Percentiles rank a stretch among this genome's conserved stretches.
Evolutionary conservation across 306 rosid genomes (phyloP).

Genomic region (Quercus dentata): DNA sequence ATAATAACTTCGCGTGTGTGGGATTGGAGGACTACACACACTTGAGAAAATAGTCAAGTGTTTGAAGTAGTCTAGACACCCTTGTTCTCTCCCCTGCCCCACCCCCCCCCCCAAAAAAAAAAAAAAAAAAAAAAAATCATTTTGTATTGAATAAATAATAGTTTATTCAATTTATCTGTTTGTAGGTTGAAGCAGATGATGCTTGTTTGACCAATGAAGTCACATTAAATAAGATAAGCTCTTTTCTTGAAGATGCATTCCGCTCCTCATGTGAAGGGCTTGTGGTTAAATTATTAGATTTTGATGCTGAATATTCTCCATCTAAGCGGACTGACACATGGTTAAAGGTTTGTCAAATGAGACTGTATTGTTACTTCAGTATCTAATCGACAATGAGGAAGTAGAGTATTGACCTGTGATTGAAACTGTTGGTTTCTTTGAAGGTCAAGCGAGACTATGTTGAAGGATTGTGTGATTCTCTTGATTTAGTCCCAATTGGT

Average conservation of each 20-base stretch:
- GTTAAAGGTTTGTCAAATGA: constrained; percentile 60
- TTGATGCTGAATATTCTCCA: constrained; percentile 84
- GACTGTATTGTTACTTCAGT: constrained; percentile 7
- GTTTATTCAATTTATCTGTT: constrained; percentile 9
- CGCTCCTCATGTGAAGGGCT: constrained; percentile 86
- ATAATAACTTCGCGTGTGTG: too few species aligned
- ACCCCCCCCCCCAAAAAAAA: too few species aligned
- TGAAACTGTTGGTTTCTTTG: constrained; percentile 8
- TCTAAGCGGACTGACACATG: constrained; percentile 84
- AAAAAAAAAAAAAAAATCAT: too few species aligned
- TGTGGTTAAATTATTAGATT: constrained; percentile 83
- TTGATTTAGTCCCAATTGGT: constrained; percentile 92
- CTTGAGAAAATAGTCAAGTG: too few species aligned
- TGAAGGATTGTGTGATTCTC: constrained; percentile 77
- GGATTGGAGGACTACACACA: too few species aligned
- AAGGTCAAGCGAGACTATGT: constrained; percentile 95
- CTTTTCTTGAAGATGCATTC: constrained; percentile 68
- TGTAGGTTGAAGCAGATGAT: constrained; percentile 79
- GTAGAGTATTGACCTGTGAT: background rate
- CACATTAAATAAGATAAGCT: constrained; percentile 48
- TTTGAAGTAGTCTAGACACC: too few species aligned
- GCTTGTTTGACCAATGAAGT: constrained; percentile 60
- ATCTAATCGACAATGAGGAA: background rate
- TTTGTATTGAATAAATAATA: too few species aligned
- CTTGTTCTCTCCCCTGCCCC: too few species aligned